A percentile compares a stretch with the other conserved stretches of the same genome.
phyloP scores from a whole-genome alignment of 1,284 basidiomycete genomes.

The Macrocystidia cucumis region DNA sequence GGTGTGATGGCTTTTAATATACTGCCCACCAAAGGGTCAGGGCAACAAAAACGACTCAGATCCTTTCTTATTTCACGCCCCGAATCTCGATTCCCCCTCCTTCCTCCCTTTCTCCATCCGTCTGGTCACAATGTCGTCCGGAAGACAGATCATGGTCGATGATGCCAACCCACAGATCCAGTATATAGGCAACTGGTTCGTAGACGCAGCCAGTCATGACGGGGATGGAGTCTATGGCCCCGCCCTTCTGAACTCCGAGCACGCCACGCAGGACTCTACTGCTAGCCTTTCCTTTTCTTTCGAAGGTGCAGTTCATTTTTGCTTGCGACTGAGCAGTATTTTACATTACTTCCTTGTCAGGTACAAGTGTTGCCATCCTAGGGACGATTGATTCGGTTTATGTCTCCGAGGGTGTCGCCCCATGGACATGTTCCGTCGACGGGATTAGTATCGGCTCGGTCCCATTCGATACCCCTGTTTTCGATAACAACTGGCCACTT shows the following conservation, averaged over 20 bases:
- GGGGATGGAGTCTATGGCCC: slow-evolving; percentile 13
- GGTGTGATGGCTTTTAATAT: too few relatives aligned
- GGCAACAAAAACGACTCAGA: too few relatives aligned
- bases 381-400: too few relatives aligned
- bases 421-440: slow-evolving; percentile 20
- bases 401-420: slow-evolving; percentile 12
- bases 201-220: slow-evolving; percentile 11
- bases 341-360: too few relatives aligned
- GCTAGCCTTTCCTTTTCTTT: slow-evolving; percentile 14
- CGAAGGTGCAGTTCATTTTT: slow-evolving; percentile 9
- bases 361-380: too few relatives aligned
- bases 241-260: slow-evolving; percentile 14
- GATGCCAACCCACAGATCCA: slow-evolving; percentile 14
- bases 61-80: too few relatives aligned
- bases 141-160: slow-evolving; percentile 13
- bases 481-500: slow-evolving; percentile 20
- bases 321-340: too few relatives aligned
- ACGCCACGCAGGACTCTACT: slow-evolving; percentile 12
- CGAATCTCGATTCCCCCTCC: too few relatives aligned
- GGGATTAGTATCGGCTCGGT: slow-evolving; percentile 13
- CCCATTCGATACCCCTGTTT: slow-evolving; percentile 12
- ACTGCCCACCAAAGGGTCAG: too few relatives aligned
- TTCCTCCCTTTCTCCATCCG: too few relatives aligned
- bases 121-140: too few relatives aligned
- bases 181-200: slow-evolving; percentile 14